These are phyloP conservation scores for Cutaneotrichosporon daszewskae DNA, from an alignment of 1,284 basidiomycete species.

Conservation along the genomic window DNA sequence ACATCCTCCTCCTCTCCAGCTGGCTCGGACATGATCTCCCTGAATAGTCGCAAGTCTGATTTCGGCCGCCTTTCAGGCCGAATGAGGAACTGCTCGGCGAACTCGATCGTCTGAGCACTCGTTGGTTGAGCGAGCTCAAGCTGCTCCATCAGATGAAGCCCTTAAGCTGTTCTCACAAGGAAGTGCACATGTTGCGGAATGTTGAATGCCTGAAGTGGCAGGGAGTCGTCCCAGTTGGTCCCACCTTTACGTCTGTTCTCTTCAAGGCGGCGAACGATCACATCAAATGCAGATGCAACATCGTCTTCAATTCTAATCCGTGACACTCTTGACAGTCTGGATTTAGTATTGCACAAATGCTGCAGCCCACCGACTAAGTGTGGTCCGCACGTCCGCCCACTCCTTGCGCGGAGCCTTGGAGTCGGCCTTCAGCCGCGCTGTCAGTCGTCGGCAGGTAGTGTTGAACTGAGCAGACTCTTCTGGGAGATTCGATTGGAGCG, in stretches of 20 bases:
- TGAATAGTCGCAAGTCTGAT: conserved; percentile 29
- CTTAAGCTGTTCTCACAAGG: conserved; percentile 17
- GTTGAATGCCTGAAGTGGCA: conserved; percentile 27
- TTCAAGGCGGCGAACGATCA: conserved; percentile 19
- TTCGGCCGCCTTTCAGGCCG: conserved; percentile 13
- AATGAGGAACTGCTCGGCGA: conserved; percentile 25
- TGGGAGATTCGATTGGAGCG: conserved; percentile 8
- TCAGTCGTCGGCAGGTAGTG: conserved; percentile 10
- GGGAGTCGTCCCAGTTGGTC: conserved; percentile 28
- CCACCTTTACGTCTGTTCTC: conserved; percentile 12
- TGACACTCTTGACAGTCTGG: conserved; percentile 20
- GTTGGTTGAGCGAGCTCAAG: conserved; percentile 28
- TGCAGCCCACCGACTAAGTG: neutral
- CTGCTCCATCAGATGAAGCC: conserved; percentile 13
- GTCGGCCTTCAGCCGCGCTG: conserved; percentile 18
- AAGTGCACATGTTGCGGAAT: conserved; percentile 38
- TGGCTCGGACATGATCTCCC: conserved; percentile 38
- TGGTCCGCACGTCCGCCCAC: conserved; percentile 25
- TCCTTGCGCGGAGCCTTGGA: conserved; percentile 21
- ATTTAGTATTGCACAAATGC: neutral
- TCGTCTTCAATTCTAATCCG: conserved; percentile 29
- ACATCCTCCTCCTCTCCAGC: conserved; percentile 27
- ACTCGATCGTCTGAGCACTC: conserved; percentile 16
- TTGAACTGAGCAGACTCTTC: conserved; percentile 6
- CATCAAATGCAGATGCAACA: conserved; percentile 28